A percentile compares a stretch with the other conserved stretches of the same genome.
Evolutionary conservation across 208 protist genomes (phyloP).

Genomic region (Polymyxa betae): DNA sequence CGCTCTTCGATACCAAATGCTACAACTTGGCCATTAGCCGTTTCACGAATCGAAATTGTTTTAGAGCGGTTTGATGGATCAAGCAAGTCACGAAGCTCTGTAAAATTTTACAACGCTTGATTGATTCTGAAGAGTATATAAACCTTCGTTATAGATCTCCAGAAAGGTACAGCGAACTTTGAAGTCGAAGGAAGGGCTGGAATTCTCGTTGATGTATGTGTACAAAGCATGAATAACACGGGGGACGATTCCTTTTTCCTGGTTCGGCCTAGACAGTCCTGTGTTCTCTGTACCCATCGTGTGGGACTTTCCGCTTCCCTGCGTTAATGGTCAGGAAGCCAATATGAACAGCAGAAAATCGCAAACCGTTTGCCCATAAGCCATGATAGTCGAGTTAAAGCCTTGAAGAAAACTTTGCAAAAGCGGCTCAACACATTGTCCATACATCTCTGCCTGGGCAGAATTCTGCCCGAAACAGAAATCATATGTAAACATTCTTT

Average conservation of each 20-base stretch:
- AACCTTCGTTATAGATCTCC: constrained; percentile 48
- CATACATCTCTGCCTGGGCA: constrained; percentile 13
- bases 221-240: constrained; percentile 27
- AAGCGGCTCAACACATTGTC: constrained; percentile 19
- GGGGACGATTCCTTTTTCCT: constrained; percentile 42
- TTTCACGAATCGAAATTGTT: constrained; percentile 45
- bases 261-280: not conserved
- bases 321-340: not conserved
- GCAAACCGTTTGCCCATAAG: constrained; percentile 33
- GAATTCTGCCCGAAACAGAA: constrained; percentile 40
- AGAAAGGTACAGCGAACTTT: constrained; percentile 19
- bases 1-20: constrained; percentile 22
- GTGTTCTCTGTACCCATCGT: constrained; percentile 44
- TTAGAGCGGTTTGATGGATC: not conserved
- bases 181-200: not conserved
- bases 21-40: constrained; percentile 26
- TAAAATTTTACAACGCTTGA: not conserved
- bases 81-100: constrained; percentile 32
- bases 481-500: constrained; percentile 38
- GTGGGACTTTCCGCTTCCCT: constrained; percentile 45
- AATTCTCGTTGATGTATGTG: not conserved
- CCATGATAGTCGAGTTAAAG: constrained; percentile 51
- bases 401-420: constrained; percentile 31
- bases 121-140: not conserved
- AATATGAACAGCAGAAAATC: not conserved